Evolutionary conservation across 1,139 yeast species (phyloP), one percentile per base, ranked within the genome.

Genomic region (Hanseniaspora uvarum): DNA sequence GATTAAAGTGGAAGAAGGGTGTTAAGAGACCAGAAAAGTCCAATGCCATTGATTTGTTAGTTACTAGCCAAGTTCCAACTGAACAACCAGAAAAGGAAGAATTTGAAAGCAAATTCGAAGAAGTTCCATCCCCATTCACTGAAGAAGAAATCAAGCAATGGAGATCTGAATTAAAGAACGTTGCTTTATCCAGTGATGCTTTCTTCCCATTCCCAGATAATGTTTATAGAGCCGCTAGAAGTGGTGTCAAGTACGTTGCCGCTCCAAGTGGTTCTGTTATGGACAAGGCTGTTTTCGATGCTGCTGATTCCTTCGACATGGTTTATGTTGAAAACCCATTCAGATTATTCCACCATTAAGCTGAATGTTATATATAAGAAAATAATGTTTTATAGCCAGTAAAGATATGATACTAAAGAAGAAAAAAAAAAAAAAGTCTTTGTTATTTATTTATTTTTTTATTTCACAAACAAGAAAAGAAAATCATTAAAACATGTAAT

Each of bases 181-280:
- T 94, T 57, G 89, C 97, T 10, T 77, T 88, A 63, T 84, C 96
- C 18, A 87, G 96, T 3, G 98, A 92, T 70, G 98, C 98, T 40
- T 92, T 92, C 80, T 92, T 92, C 94, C 98, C 98, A 72, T 92
- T 92, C 92, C 94, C 97, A 60, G 98, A 92, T 72, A 92, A 94
- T 67, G 96, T 94, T 62, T 88, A 89, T 80, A 81, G 98, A 71
- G 97, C 97, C 58, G 96, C 83, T 55, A 82, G 86, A 75, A 84
- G 95, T 26, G 98, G 98, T 69, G 98, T 88, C 63, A 87, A 86
- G 72, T 92, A 75, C 73, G 78, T 92, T 66, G 94, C 96, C 63
- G 98, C 98, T 53, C 96, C 98, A 58, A 80, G 94, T 54, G 98
- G 98, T 53, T 87, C 96, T 18, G 96, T 94, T 59, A 92, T 87